These are phyloP conservation scores for Cystofilobasidium bisporidii DNA, from an alignment of 768 basidiomycete species.

Conservation along the genomic window DNA sequence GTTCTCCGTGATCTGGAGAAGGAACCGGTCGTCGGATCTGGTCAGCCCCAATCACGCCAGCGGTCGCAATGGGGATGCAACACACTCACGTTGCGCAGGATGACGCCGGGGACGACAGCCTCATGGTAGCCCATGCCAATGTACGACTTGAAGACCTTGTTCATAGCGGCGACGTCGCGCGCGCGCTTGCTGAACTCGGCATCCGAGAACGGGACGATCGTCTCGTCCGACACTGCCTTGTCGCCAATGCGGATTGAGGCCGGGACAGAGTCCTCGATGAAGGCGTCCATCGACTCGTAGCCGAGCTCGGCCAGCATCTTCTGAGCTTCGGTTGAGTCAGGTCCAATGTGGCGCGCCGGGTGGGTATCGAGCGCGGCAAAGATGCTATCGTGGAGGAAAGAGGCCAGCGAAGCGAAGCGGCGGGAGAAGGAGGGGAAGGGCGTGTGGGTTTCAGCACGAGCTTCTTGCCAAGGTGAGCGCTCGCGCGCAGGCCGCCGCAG, in stretches of 20 bases:
- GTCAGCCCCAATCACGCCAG: not conserved
- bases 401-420: not conserved
- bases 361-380: constrained; percentile 86
- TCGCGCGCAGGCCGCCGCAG: too few relatives aligned
- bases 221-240: constrained; percentile 53
- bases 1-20: constrained; percentile 54
- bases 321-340: constrained; percentile 66
- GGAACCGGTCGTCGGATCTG: constrained; percentile 40
- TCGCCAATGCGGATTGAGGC: constrained; percentile 59
- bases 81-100: constrained; percentile 60
- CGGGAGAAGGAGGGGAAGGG: too few relatives aligned
- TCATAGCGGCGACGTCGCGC: constrained; percentile 63
- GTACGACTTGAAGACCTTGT: constrained; percentile 78
- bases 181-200: constrained; percentile 68
- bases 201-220: constrained; percentile 72
- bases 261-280: constrained; percentile 74
- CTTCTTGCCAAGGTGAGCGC: too few relatives aligned
- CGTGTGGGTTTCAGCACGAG: too few relatives aligned
- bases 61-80: constrained; percentile 21
- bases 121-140: constrained; percentile 98
- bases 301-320: constrained; percentile 77
- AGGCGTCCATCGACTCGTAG: constrained; percentile 77
- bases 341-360: constrained; percentile 82
- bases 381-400: constrained; percentile 39
- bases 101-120: constrained; percentile 89